phyloP scores from a whole-genome alignment of 1,284 basidiomycete species.

The Trichosporon ovoides region DNA sequence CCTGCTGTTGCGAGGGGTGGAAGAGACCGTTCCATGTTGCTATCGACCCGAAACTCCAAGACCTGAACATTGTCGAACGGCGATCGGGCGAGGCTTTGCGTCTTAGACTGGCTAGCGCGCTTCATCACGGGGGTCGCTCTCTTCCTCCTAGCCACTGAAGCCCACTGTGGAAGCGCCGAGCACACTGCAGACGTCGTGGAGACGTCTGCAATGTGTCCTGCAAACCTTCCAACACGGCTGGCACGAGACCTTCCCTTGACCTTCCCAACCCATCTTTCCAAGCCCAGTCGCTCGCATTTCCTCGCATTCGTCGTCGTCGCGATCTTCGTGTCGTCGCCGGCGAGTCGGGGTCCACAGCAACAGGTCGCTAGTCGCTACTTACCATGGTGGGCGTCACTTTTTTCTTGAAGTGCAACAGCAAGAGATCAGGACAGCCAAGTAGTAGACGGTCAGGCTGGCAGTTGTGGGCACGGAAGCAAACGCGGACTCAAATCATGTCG shows the following conservation, averaged over 20 bases:
- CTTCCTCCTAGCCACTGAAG: no score
- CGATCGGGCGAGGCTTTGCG: no score
- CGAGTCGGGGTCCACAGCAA: neutral
- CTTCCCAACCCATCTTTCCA: neutral
- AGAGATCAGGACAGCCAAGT: neutral
- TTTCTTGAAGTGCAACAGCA: slow-evolving; percentile 25
- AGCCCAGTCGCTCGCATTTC: neutral
- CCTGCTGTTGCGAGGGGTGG: neutral
- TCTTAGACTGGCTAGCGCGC: no score
- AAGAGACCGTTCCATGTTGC: no score
- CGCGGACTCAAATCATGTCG: no score
- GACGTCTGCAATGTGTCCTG: neutral
- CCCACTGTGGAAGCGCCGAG: no score
- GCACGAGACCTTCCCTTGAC: neutral
- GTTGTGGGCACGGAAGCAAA: no score
- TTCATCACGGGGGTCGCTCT: no score
- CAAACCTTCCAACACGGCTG: neutral
- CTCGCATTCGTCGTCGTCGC: slow-evolving; percentile 2
- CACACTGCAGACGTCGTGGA: no score
- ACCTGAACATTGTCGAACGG: no score
- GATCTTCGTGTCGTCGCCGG: slow-evolving; percentile 1
- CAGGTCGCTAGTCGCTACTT: slow-evolving; percentile 18
- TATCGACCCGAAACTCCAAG: no score
- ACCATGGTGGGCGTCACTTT: slow-evolving; percentile 39
- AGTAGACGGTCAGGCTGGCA: no score